These are phyloP conservation scores for Crinitomyces ghanaensis DNA, from an alignment of 805 yeast species.

Conservation along the genomic window DNA sequence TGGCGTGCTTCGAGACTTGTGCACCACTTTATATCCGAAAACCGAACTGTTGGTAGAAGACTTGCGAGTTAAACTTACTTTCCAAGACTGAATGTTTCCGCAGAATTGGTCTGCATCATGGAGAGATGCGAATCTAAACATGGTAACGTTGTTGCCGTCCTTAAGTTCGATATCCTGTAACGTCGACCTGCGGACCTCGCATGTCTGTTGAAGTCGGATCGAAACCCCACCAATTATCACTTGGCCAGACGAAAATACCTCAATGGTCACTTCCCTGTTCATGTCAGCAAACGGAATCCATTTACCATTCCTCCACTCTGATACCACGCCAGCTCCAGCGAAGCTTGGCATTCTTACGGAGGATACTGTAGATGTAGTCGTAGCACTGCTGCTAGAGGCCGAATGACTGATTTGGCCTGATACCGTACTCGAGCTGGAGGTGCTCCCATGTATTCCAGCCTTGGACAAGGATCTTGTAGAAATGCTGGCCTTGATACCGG, in stretches of 20 bases:
- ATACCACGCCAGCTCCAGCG: conserved; percentile 10
- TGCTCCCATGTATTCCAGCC: background rate
- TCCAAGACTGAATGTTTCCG: conserved; percentile 11
- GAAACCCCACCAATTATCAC: conserved; percentile 3
- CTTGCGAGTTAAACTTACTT: too few species aligned
- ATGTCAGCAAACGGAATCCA: conserved; percentile 11
- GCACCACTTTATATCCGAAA: too few species aligned
- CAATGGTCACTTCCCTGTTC: conserved; percentile 7
- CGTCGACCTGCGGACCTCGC: conserved; percentile 15
- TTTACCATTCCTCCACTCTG: conserved; percentile 11
- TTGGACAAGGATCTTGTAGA: conserved; percentile 7
- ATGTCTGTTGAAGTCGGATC: conserved; percentile 8
- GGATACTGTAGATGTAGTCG: too few species aligned
- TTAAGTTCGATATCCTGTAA: conserved; percentile 14
- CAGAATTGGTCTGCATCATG: conserved; percentile 13
- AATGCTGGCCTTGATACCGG: conserved; percentile 7
- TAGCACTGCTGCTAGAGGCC: background rate
- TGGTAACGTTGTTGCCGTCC: conserved; percentile 10
- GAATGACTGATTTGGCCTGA: conserved; percentile 5
- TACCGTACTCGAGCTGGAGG: conserved; percentile 2
- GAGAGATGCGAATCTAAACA: conserved; percentile 13
- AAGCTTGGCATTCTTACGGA: conserved; percentile 11
- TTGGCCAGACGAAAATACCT: conserved; percentile 8
- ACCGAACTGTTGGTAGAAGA: too few species aligned
- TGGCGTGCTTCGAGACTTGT: conserved; percentile 9